A percentile compares a stretch with the other conserved stretches of the same genome.
Conservation (phyloP, 1,284 basidiomycete genomes). For the Leccinum angustisporum region DNA sequence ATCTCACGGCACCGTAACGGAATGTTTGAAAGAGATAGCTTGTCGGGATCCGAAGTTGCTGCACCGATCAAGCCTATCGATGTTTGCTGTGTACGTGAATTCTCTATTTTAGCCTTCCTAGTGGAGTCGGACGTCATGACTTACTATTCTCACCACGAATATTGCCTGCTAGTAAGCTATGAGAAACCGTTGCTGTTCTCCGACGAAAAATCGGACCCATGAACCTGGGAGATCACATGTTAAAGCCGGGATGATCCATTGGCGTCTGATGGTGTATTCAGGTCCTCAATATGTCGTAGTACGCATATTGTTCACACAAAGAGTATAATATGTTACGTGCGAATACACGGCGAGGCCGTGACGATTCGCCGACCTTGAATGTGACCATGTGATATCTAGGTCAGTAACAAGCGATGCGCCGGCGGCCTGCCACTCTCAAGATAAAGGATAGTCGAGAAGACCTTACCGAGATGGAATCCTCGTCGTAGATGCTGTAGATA, state of each 20-base stretch:
- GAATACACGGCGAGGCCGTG: too few relatives aligned
- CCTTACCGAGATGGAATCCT: too few relatives aligned
- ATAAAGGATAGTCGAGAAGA: too few relatives aligned
- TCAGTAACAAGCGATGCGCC: too few relatives aligned
- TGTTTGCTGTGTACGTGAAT: neutral
- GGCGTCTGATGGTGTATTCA: neutral
- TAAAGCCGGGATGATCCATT: neutral
- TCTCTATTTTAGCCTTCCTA: neutral
- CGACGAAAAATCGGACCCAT: neutral
- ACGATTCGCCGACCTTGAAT: too few relatives aligned
- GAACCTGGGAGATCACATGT: neutral
- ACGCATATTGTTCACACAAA: neutral
- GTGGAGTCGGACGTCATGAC: neutral
- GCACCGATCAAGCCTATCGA: neutral
- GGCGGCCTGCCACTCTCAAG: too few relatives aligned
- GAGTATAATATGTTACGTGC: too few relatives aligned
- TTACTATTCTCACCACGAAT: neutral
- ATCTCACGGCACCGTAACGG: neutral
- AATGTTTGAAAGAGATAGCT: neutral
- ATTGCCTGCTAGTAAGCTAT: neutral
- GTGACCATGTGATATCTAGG: too few relatives aligned
- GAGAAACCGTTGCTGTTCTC: neutral
- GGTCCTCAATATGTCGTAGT: neutral
- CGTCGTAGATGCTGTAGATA: too few relatives aligned
- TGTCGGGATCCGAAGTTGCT: neutral